phyloP scores from a whole-genome alignment of 148 eudicot species.

The Oxyria digyna region DNA sequence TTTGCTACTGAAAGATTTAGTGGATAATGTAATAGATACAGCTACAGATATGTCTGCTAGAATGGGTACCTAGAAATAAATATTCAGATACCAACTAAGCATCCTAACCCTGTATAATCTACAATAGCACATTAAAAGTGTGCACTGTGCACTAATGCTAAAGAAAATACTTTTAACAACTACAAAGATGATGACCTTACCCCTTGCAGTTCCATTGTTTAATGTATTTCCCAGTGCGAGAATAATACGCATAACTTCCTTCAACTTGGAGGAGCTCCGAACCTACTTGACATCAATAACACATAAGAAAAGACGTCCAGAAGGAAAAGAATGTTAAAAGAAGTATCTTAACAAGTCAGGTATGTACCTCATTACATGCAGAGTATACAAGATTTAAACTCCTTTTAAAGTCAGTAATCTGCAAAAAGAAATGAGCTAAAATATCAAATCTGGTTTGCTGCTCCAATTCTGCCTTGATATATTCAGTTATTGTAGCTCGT shows the following conservation, averaged over 20 bases:
- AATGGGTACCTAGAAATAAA: neutral
- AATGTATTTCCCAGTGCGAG: conserved; percentile 66
- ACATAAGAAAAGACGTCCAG: conserved; percentile 2
- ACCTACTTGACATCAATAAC: conserved; percentile 28
- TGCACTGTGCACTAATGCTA: neutral
- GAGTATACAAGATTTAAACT: conserved; percentile 63
- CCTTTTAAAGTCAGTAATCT: conserved; percentile 63
- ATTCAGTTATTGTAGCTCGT: neutral
- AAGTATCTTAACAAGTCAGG: conserved; percentile 1
- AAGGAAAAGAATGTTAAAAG: conserved; percentile 8
- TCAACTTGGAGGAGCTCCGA: conserved; percentile 58
- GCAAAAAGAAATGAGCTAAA: conserved; percentile 14
- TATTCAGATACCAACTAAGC: neutral
- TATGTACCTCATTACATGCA: conserved; percentile 82
- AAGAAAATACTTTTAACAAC: neutral
- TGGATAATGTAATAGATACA: neutral
- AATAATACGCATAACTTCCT: conserved; percentile 63
- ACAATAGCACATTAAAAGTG: neutral
- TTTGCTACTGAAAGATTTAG: neutral
- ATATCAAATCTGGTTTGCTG: neutral
- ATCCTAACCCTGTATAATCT: neutral
- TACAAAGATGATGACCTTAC: conserved; percentile 27
- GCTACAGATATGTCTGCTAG: neutral
- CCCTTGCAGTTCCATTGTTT: conserved; percentile 91
- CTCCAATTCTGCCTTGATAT: neutral